These are phyloP conservation scores for Erigeron philadelphicus DNA, from an alignment of 140 eudicot genomes.

Conservation along the genomic window DNA sequence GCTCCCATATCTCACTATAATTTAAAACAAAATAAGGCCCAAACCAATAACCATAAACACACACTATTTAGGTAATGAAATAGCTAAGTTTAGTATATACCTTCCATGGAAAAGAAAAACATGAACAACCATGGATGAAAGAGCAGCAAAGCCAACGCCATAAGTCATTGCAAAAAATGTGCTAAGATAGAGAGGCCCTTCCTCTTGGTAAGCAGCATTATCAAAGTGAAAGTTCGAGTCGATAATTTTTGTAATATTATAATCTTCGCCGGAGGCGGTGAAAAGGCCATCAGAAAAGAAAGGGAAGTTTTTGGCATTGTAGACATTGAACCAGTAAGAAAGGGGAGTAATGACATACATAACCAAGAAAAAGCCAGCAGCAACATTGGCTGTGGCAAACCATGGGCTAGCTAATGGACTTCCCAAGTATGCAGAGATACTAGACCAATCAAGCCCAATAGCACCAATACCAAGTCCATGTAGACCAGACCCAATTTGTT, in stretches of 20 bases:
- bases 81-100: constrained; percentile 31
- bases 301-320: constrained; percentile 73
- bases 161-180: constrained; percentile 93
- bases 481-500: constrained; percentile 84
- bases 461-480: constrained; percentile 76
- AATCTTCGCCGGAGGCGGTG: constrained; percentile 50
- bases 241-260: constrained; percentile 65
- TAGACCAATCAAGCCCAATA: constrained; percentile 86
- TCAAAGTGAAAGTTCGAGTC: constrained; percentile 70
- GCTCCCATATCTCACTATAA: constrained; percentile 91
- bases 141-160: constrained; percentile 94
- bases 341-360: constrained; percentile 86
- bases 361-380: constrained; percentile 65
- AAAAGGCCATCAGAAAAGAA: constrained; percentile 58
- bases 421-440: constrained; percentile 79
- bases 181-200: constrained; percentile 85
- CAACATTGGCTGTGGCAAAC: constrained; percentile 95
- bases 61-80: not conserved
- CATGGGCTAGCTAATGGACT: constrained; percentile 98
- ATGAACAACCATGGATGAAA: constrained; percentile 75
- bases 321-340: constrained; percentile 66
- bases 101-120: constrained; percentile 89
- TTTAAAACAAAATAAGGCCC: not conserved
- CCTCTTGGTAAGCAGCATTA: constrained; percentile 47
- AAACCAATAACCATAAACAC: not conserved